These are phyloP conservation scores for Termitomyces sp. DNA, from an alignment of 768 basidiomycete species.

Conservation along the genomic window DNA sequence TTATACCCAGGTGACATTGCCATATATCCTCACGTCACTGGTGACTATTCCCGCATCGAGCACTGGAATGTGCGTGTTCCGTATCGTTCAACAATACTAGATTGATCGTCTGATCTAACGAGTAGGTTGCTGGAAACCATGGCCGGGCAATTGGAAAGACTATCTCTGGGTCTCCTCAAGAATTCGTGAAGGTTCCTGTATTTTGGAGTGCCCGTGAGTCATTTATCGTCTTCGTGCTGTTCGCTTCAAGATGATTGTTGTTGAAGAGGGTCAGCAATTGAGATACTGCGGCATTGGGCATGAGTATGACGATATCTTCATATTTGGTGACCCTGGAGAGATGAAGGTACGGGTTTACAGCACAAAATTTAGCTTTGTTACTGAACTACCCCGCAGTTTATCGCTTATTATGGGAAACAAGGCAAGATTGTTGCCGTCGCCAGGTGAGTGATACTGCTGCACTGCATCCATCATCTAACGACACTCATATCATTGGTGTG, in stretches of 20 bases:
- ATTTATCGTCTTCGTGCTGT: not conserved
- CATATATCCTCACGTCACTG: slow-evolving; percentile 59
- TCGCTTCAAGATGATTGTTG: not conserved
- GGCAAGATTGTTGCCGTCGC: slow-evolving; percentile 65
- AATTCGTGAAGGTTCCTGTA: slow-evolving; percentile 76
- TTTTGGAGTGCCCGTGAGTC: slow-evolving; percentile 88
- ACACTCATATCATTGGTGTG: not conserved
- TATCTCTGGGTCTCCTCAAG: slow-evolving; percentile 57
- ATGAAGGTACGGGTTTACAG: slow-evolving; percentile 52
- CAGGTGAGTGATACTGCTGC: slow-evolving; percentile 30
- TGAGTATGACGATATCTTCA: slow-evolving; percentile 69
- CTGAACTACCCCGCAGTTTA: slow-evolving; percentile 41
- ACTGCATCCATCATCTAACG: not conserved
- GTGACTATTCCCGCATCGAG: slow-evolving; percentile 61
- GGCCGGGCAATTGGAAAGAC: slow-evolving; percentile 79
- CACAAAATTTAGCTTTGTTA: not conserved
- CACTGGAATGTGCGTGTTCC: slow-evolving; percentile 75
- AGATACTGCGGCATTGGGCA: slow-evolving; percentile 77
- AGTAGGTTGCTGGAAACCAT: slow-evolving; percentile 79
- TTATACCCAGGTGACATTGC: slow-evolving; percentile 65
- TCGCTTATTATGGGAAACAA: slow-evolving; percentile 70
- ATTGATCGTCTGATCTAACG: not conserved
- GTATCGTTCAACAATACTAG: not conserved
- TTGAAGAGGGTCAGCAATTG: slow-evolving; percentile 74
- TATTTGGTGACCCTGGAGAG: slow-evolving; percentile 69